These are phyloP conservation scores for Yamadazyma kitorensis DNA, from an alignment of 805 yeast genomes.

Conservation along the genomic window DNA sequence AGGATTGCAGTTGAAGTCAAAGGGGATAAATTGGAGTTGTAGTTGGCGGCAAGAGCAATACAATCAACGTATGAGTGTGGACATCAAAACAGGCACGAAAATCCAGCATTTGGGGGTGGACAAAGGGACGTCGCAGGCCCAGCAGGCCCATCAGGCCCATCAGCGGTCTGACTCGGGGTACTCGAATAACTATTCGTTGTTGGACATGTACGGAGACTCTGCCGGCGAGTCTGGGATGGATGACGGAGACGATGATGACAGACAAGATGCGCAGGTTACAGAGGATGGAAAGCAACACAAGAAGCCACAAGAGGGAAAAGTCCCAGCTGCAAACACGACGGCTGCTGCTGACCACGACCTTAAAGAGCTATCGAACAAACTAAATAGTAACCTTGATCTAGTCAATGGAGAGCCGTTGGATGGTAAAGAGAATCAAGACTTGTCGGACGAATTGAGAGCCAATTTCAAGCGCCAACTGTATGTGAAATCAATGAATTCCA, in stretches of 20 bases:
- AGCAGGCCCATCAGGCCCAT: constrained; percentile 13
- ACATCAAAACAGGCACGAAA: too few species aligned
- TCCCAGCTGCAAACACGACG: not conserved
- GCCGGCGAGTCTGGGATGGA: constrained; percentile 6
- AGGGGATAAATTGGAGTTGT: too few species aligned
- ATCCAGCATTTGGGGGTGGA: too few species aligned
- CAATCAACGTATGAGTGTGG: too few species aligned
- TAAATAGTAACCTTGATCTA: not conserved
- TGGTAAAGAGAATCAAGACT: not conserved
- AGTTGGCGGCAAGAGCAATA: too few species aligned
- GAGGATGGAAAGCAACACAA: not conserved
- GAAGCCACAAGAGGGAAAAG: not conserved
- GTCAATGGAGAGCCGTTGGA: not conserved
- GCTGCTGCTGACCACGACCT: not conserved
- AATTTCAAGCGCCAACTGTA: constrained; percentile 10
- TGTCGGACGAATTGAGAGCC: constrained; percentile 6
- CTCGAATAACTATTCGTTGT: constrained; percentile 35
- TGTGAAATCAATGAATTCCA: constrained; percentile 8
- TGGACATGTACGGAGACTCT: constrained; percentile 31
- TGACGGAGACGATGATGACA: not conserved
- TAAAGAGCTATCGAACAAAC: not conserved
- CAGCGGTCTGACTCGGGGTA: constrained; percentile 28
- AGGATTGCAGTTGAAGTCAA: too few species aligned
- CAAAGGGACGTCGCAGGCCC: too few species aligned
- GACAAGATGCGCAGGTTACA: not conserved